These are phyloP conservation scores for Entomortierella chlamydospora DNA, from an alignment of 192 early-diverging fungal species.

Conservation along the genomic window DNA sequence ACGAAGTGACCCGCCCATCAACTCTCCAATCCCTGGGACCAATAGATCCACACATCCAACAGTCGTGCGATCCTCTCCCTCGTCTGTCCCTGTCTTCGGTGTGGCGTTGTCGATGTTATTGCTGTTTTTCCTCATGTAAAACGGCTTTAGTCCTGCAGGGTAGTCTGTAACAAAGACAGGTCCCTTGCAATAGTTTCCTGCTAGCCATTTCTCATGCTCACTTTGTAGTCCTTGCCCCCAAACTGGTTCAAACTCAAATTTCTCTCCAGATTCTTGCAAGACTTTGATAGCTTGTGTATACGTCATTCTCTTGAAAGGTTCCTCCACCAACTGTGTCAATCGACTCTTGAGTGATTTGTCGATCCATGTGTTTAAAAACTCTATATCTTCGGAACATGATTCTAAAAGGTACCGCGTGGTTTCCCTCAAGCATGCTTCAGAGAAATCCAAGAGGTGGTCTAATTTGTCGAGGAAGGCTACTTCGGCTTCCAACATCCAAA, in stretches of 20 bases:
- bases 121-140: constrained; percentile 84
- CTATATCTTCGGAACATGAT: constrained; percentile 64
- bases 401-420: constrained; percentile 69
- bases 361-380: constrained; percentile 69
- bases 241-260: constrained; percentile 71
- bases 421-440: constrained; percentile 71
- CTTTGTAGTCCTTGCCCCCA: constrained; percentile 84
- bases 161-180: constrained; percentile 96
- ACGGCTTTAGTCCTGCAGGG: constrained; percentile 82
- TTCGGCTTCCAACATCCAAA: constrained; percentile 96
- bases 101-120: no score
- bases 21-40: constrained; percentile 85
- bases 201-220: constrained; percentile 89
- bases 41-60: constrained; percentile 88
- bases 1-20: constrained; percentile 86
- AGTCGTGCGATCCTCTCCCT: constrained; percentile 59
- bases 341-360: constrained; percentile 60
- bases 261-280: constrained; percentile 63
- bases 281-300: constrained; percentile 85
- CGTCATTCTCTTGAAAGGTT: constrained; percentile 76
- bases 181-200: constrained; percentile 67
- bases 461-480: constrained; percentile 76
- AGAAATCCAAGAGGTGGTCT: constrained; percentile 73
- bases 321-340: constrained; percentile 50
- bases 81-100: neutral